Conservation (phyloP, 2,329 filamentous ascomycete genomes). For the Aspergillus awamori region DNA sequence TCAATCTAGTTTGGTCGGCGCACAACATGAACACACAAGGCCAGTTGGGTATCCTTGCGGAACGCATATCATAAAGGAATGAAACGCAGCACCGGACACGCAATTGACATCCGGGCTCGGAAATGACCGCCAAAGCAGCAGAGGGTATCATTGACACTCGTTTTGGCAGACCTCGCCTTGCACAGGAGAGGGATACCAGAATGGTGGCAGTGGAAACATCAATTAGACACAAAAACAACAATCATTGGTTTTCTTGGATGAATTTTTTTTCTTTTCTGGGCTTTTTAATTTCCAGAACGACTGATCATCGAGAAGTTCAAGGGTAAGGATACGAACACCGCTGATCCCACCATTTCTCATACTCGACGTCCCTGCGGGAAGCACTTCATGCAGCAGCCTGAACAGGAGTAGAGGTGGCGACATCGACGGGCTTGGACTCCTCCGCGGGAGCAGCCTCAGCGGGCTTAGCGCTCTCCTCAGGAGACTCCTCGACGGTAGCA, state of each 20-base stretch:
- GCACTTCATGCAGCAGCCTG: conserved; percentile 48
- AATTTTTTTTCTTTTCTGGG: conserved; percentile 15
- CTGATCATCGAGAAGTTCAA: conserved; percentile 27
- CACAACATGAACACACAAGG: conserved; percentile 31
- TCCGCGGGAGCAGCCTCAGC: conserved; percentile 31
- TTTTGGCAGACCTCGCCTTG: conserved; percentile 12
- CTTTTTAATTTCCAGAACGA: conserved; percentile 15
- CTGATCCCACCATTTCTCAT: conserved; percentile 47
- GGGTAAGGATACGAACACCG: conserved; percentile 33
- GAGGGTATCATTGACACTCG: conserved; percentile 37
- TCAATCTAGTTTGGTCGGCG: conserved; percentile 38
- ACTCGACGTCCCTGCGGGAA: conserved; percentile 39
- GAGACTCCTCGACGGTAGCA: conserved; percentile 28
- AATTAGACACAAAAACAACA: conserved; percentile 12
- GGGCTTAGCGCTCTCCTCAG: conserved; percentile 32
- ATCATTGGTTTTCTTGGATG: conserved; percentile 6
- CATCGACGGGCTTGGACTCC: conserved; percentile 39
- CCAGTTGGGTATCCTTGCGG: conserved; percentile 32
- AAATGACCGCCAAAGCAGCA: conserved; percentile 33
- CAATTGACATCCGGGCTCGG: conserved; percentile 23
- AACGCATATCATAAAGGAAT: conserved; percentile 41
- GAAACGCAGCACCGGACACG: conserved; percentile 27
- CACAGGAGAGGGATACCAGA: conserved; percentile 17
- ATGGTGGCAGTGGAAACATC: conserved; percentile 32
- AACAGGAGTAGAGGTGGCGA: conserved; percentile 40